Evolutionary conservation across 2,329 filamentous ascomycete species (phyloP).

Genomic region (Exophiala dermatitidis): DNA sequence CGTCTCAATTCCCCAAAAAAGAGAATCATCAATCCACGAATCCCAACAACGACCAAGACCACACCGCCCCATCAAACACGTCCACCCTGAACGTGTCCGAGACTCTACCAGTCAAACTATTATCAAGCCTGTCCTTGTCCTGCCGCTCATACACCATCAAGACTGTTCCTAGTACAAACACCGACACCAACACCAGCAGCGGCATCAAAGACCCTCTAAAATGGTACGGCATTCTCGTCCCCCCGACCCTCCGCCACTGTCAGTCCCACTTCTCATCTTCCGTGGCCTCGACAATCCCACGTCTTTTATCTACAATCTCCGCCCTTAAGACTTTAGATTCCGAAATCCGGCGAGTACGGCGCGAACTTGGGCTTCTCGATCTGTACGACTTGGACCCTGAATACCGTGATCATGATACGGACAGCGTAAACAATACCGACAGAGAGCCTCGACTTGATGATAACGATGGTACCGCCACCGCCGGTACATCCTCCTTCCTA

Average conservation of each 20-base stretch:
- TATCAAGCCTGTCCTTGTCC: neutral
- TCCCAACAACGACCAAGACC: no score
- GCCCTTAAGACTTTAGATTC: slow-evolving; percentile 39
- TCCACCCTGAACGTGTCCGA: no score
- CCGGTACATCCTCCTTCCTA: neutral
- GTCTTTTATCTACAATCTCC: slow-evolving; percentile 33
- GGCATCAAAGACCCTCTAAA: slow-evolving; percentile 35
- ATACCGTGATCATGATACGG: no score
- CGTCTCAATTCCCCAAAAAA: no score
- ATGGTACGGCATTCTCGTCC: slow-evolving; percentile 46
- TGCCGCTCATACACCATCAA: neutral
- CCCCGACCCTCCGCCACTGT: slow-evolving; percentile 38
- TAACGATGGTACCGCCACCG: no score
- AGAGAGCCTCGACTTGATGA: no score
- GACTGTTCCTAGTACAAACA: no score
- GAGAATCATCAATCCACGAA: no score
- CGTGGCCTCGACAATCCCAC: slow-evolving; percentile 33
- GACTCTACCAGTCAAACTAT: no score
- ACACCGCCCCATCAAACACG: no score
- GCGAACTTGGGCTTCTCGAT: slow-evolving; percentile 9
- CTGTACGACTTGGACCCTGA: no score
- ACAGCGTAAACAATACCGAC: no score
- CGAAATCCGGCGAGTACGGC: slow-evolving; percentile 29
- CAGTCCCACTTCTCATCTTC: slow-evolving; percentile 39
- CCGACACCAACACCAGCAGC: neutral